Evolutionary conservation across 495 filamentous ascomycete genomes (phyloP).

Genomic region (Viridothelium virens): DNA sequence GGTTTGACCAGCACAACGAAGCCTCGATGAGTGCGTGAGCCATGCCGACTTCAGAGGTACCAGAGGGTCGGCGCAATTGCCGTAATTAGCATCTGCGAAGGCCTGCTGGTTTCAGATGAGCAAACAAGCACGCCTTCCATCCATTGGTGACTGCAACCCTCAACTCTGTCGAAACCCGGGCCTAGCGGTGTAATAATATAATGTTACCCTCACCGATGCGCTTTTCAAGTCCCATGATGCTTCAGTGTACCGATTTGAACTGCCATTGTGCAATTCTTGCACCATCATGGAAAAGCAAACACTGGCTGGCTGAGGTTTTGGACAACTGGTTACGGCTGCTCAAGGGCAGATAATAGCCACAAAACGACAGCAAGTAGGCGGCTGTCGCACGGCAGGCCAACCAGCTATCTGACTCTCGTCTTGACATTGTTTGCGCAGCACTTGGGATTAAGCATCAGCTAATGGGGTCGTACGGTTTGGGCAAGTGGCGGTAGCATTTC

Average conservation of each 20-base stretch:
- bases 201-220: neutral
- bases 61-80: neutral
- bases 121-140: neutral
- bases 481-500: neutral
- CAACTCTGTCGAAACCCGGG: neutral
- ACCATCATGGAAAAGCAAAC: neutral
- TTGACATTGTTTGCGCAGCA: too few relatives aligned
- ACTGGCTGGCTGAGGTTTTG: too few relatives aligned
- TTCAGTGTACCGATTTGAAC: neutral
- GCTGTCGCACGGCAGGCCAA: too few relatives aligned
- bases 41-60: too few relatives aligned
- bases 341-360: too few relatives aligned
- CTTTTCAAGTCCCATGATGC: neutral
- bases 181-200: neutral
- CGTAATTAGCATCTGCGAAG: neutral
- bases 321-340: too few relatives aligned
- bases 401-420: too few relatives aligned
- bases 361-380: too few relatives aligned
- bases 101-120: neutral
- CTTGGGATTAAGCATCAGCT: too few relatives aligned
- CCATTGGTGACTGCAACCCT: conserved; percentile 2
- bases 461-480: neutral
- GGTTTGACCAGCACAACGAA: too few relatives aligned
- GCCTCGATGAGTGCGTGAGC: too few relatives aligned
- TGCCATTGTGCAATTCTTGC: neutral